Evolutionary conservation across 1,139 yeast species (phyloP), one percentile per base, ranked within the genome.

Genomic region (Suhomyces maxii): DNA sequence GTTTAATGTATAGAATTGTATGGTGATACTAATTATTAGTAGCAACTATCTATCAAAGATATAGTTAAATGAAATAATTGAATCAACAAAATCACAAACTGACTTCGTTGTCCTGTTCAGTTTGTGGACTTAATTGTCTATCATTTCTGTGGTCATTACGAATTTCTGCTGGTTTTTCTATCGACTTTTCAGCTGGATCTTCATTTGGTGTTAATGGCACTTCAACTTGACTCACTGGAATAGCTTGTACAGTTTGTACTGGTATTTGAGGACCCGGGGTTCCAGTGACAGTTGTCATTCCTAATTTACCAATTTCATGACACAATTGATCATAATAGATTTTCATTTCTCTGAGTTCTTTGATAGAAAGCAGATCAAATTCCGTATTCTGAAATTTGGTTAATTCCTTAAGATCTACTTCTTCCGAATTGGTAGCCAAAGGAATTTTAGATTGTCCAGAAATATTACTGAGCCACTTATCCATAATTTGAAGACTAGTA

Each of bases 401-500:
- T 39, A 73, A 56, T 44, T 71, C 73, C 12, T 56, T 47, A 38
- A 46, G 11, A 14, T 46, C 51, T 9, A 37, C 34, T 28, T 42
- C 45, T 35, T 52, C 56, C 1, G 40, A 34, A 32, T 40, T 43
- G 0, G 50, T 45, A 11, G 47, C 48, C 47, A 44, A 48, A 8
- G 48, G 47, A 11, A 32, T 18, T 37, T 34, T 41, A n/a, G 38
- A 36, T 32, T 36, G 44, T 18, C 46, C 48, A 12, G 54, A 37
- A 8, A 73, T 55, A 49, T 71, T 73, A 48, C 63, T 68, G 51
- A 74, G 69, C 77, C 77, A 74, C 50, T 67, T 71, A 49, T 74
- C 79, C 75, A 74, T 70, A 31, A 73, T 63, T 52, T 73, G 79
- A 35, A 72, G 54, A 50, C 77, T 71, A 31, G 76, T 57, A 8